Evolutionary conservation across 768 basidiomycete genomes (phyloP).

Genomic region (Podaxis sp.): DNA sequence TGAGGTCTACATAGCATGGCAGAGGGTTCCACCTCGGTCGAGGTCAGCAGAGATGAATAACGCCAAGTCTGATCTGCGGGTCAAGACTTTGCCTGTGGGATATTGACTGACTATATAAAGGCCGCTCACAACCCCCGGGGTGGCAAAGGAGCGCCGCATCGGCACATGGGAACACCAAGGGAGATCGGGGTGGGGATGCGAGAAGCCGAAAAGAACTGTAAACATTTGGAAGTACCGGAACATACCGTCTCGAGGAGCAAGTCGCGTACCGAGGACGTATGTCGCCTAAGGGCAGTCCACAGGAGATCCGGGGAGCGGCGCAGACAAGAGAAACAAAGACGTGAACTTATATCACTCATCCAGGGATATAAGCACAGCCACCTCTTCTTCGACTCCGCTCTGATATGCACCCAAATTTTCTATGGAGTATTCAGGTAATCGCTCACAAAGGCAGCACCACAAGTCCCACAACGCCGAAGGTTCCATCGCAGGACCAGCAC

Average conservation of each 20-base stretch:
- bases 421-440: not conserved
- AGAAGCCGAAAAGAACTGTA: not conserved
- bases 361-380: constrained; percentile 5
- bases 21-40: not conserved
- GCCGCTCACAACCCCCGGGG: not conserved
- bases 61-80: not conserved
- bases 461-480: constrained; percentile 1
- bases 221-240: not conserved
- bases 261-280: not conserved
- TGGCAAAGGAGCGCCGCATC: not conserved
- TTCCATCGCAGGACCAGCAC: not conserved
- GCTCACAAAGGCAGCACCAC: not conserved
- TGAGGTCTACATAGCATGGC: not conserved
- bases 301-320: not conserved
- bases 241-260: not conserved
- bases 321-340: not conserved
- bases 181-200: too few relatives aligned
- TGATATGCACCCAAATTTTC: not conserved
- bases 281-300: not conserved
- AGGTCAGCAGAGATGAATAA: not conserved
- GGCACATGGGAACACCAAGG: not conserved
- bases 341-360: not conserved
- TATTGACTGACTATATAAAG: not conserved
- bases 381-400: not conserved
- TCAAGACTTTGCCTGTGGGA: not conserved